Conservation (phyloP, 1,139 yeast species). For the Magnusiomyces sp. region DNA sequence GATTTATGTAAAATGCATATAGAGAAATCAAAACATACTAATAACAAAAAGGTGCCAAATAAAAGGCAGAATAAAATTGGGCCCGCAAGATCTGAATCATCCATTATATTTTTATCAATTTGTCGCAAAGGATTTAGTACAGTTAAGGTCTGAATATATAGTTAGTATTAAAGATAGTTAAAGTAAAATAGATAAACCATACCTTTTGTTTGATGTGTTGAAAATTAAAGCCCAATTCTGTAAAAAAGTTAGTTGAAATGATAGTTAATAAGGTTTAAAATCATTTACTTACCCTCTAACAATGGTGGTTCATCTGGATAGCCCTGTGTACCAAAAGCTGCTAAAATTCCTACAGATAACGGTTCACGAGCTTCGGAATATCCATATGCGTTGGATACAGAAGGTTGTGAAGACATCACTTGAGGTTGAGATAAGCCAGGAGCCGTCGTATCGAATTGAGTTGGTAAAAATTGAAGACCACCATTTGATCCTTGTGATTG, state of each 20-base stretch:
- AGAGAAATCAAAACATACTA: slow-evolving; percentile 24
- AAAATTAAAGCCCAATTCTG: slow-evolving; percentile 86
- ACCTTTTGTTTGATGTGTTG: slow-evolving; percentile 67
- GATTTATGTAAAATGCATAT: background rate
- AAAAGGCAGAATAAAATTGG: slow-evolving; percentile 83
- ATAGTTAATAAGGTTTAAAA: background rate
- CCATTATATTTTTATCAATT: slow-evolving; percentile 67
- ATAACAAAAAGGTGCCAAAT: slow-evolving; percentile 74
- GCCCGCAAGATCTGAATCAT: slow-evolving; percentile 91
- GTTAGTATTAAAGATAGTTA: background rate
- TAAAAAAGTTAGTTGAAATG: background rate
- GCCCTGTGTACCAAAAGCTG: slow-evolving; percentile 91
- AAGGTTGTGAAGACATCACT: slow-evolving; percentile 2
- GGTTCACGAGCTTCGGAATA: slow-evolving; percentile 35
- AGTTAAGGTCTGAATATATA: slow-evolving; percentile 48
- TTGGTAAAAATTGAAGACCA: slow-evolving; percentile 19
- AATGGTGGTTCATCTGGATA: slow-evolving; percentile 91
- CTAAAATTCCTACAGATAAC: slow-evolving; percentile 68
- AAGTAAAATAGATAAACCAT: background rate
- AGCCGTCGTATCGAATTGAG: slow-evolving; percentile 17
- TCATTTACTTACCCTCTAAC: slow-evolving; percentile 45
- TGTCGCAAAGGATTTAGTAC: slow-evolving; percentile 71
- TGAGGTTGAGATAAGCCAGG: slow-evolving; percentile 8
- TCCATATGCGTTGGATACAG: slow-evolving; percentile 5
- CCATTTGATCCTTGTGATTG: background rate